Evolutionary conservation across 352 stramenopile genomes (phyloP).

Genomic region (Phytophthora melonis): DNA sequence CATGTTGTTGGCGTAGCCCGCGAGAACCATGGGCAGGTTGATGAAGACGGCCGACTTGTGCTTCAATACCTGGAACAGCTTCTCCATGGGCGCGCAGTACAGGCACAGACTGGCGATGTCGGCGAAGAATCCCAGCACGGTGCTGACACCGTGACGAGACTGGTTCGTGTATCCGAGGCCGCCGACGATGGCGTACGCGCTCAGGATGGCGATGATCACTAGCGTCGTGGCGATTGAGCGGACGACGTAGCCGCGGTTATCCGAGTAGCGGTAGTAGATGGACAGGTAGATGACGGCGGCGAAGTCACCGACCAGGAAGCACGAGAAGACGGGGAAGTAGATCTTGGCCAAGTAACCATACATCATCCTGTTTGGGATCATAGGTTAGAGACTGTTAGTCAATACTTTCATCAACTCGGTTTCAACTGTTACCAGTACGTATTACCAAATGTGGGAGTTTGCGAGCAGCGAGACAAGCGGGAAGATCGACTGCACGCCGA

Average conservation of each 20-base stretch:
- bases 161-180: constrained; percentile 40
- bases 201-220: constrained; percentile 39
- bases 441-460: constrained; percentile 45
- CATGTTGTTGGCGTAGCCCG: constrained; percentile 55
- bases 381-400: constrained; percentile 1
- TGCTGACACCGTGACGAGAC: constrained; percentile 38
- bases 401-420: not conserved
- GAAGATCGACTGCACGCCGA: constrained; percentile 37
- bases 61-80: constrained; percentile 48
- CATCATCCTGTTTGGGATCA: constrained; percentile 33
- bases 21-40: constrained; percentile 52
- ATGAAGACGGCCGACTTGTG: constrained; percentile 62
- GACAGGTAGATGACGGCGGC: constrained; percentile 36
- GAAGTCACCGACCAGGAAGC: constrained; percentile 42
- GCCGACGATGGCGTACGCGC: constrained; percentile 50
- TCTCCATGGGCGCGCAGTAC: constrained; percentile 57
- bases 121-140: constrained; percentile 46
- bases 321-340: constrained; percentile 51
- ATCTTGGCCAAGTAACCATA: constrained; percentile 49
- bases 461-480: constrained; percentile 39
- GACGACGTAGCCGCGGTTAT: constrained; percentile 33
- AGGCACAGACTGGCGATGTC: constrained; percentile 53
- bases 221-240: constrained; percentile 21
- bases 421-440: not conserved
- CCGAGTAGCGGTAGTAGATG: constrained; percentile 47